These are phyloP conservation scores for Hordeum pubiflorum DNA, from an alignment of 202 grass and related monocot species.

Conservation along the genomic window DNA sequence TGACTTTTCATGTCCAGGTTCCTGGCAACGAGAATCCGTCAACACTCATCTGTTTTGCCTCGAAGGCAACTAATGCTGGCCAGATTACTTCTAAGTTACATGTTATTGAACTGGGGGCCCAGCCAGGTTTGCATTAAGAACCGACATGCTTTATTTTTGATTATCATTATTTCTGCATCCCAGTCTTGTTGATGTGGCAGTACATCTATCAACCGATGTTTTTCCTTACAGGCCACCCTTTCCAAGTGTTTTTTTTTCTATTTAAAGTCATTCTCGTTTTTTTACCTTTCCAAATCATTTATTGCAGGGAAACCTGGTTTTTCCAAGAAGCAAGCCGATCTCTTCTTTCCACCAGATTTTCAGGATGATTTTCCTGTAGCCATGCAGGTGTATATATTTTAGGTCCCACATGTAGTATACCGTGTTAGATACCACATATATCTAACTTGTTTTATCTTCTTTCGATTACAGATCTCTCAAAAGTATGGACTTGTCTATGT, in stretches of 20 bases:
- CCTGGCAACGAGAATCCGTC: constrained; percentile 75
- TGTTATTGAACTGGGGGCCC: constrained; percentile 89
- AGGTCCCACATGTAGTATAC: background rate
- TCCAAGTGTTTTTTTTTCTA: background rate
- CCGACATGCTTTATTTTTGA: background rate
- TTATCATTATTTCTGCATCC: background rate
- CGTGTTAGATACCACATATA: background rate
- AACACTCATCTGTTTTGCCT: constrained; percentile 83
- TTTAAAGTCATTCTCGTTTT: background rate
- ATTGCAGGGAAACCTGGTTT: constrained; percentile 69
- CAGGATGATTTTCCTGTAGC: constrained; percentile 89
- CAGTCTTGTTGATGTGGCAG: background rate
- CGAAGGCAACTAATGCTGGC: constrained; percentile 85
- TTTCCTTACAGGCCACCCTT: background rate
- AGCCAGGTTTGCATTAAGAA: constrained; percentile 56
- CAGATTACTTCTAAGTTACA: constrained; percentile 90
- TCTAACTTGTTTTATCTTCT: constrained; percentile 14
- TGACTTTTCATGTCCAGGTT: constrained; percentile 38
- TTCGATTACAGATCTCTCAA: constrained; percentile 43
- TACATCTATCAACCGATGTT: constrained; percentile 3
- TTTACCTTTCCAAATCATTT: constrained; percentile 2
- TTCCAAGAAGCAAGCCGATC: constrained; percentile 91
- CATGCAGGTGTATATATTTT: constrained; percentile 70
- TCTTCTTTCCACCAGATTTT: constrained; percentile 97
- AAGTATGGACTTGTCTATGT: constrained; percentile 86